These are phyloP conservation scores for Aspergillus eucalypticola DNA, from an alignment of 2,329 filamentous ascomycete species.

Conservation along the genomic window DNA sequence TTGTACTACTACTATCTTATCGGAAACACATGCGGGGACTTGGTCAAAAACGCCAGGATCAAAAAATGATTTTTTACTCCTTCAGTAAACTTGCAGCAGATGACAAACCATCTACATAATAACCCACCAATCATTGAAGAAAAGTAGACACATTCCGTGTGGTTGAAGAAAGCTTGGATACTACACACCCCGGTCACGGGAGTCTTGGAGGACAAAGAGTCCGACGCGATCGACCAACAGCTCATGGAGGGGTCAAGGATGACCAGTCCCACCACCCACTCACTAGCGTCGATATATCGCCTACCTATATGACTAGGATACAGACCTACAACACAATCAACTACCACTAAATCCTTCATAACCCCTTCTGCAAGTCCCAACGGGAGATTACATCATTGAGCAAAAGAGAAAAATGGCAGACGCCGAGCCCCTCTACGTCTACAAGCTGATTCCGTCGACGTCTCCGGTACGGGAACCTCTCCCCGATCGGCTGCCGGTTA, in stretches of 20 bases:
- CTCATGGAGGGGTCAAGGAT: background rate
- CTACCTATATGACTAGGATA: background rate
- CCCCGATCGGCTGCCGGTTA: constrained; percentile 39
- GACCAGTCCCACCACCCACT: constrained; percentile 1
- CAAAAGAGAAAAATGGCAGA: constrained; percentile 20
- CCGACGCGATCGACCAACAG: background rate
- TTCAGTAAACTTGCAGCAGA: background rate
- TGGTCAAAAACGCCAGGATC: background rate
- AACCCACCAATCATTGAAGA: too few species aligned
- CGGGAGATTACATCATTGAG: background rate
- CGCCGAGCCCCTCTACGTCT: constrained; percentile 35
- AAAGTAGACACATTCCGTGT: too few species aligned
- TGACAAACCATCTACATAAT: background rate
- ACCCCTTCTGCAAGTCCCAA: background rate
- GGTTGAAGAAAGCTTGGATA: background rate
- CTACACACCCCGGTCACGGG: background rate
- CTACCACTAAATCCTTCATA: background rate
- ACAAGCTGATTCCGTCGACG: constrained; percentile 42
- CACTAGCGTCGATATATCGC: constrained; percentile 4
- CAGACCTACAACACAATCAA: background rate
- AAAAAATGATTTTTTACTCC: background rate
- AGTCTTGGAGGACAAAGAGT: background rate
- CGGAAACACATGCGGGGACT: background rate
- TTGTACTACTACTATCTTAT: background rate
- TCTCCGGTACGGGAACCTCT: constrained; percentile 37